These are phyloP conservation scores for Gentiana straminea DNA, from an alignment of 257 asterid species.

Conservation along the genomic window DNA sequence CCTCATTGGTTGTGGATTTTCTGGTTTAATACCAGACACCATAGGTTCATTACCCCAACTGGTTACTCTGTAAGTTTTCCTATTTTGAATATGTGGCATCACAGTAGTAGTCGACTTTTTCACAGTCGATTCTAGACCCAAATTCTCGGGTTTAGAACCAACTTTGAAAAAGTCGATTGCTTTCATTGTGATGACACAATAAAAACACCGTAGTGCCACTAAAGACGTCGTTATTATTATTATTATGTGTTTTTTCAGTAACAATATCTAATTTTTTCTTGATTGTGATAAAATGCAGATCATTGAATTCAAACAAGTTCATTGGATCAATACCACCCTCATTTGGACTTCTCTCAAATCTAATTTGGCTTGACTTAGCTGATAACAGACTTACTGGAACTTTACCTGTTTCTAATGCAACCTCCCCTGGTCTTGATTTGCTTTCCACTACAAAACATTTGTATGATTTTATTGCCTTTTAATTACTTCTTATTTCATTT, in stretches of 20 bases:
- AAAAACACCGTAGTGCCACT: too few species aligned
- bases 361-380: constrained; percentile 80
- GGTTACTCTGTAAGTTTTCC: constrained; percentile 53
- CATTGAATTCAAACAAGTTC: constrained; percentile 64
- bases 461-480: constrained; percentile 20
- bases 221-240: too few species aligned
- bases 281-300: constrained; percentile 26
- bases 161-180: too few species aligned
- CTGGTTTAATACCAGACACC: constrained; percentile 54
- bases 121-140: too few species aligned
- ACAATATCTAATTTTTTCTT: neutral
- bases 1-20: constrained; percentile 72
- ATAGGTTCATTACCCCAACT: constrained; percentile 59
- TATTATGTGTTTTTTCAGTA: too few species aligned
- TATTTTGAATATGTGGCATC: too few species aligned
- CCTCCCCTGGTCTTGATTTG: constrained; percentile 80
- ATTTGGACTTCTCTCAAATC: constrained; percentile 42
- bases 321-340: constrained; percentile 63
- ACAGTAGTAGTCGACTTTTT: too few species aligned
- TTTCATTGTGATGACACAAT: too few species aligned
- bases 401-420: constrained; percentile 68
- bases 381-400: constrained; percentile 67
- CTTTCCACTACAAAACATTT: constrained; percentile 61
- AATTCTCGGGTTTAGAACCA: too few species aligned
- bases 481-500: neutral